Base-by-base conservation (phyloP, 2,329 filamentous ascomycete genomes). In the Ascochyta viciae-villosae region DNA sequence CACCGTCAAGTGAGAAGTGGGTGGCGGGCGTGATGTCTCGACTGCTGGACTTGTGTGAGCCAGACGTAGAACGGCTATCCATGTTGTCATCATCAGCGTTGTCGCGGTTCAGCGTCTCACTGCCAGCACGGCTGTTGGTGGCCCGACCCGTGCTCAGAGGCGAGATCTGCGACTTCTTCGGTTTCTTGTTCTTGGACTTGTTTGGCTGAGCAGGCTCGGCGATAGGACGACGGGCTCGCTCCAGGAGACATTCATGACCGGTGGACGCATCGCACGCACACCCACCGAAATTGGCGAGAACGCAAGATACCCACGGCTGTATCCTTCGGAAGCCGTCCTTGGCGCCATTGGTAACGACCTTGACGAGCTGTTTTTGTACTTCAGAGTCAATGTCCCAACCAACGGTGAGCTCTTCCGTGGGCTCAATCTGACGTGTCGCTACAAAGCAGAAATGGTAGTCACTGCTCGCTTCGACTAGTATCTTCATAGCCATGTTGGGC, bases 371-470 rank as follows among this genome's bases (percentile, higher is more conserved):
- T 74, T 86, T 85, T 29, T 84, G 81, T 4, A 77, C 69, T 44
- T 74, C 69, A 2, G 67, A 68, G 46, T 76, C 59, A 78, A 84
- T 71, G 81, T 89, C 65, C 82, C 82, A 84, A 80, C 85, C 63
- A 83, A 84, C 62, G 76, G 85, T 77, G 83, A 94, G 70, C 87
- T 91, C 91, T 82, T 91, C 49, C 79, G 85, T 65, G 82, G 84
- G 24, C 81, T 91, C 67, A 85, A 98, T 92, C 34, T 88, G 83
- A 49, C 89, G 85, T 65, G 91, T 91, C 66, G 92, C 92, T 56
- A 96, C 87, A 61, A 97, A 88, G 85, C 94, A 97, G 74, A 98
- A 96, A 71, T 95, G 91, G 70, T 94, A 96, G 1, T 87, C 70
- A 49, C 67, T 69, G 53, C 73, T 88, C 42, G 87, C 88, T 1